Conservation (phyloP, 2,329 filamentous ascomycete species). For the Microcyclosporella mali region DNA sequence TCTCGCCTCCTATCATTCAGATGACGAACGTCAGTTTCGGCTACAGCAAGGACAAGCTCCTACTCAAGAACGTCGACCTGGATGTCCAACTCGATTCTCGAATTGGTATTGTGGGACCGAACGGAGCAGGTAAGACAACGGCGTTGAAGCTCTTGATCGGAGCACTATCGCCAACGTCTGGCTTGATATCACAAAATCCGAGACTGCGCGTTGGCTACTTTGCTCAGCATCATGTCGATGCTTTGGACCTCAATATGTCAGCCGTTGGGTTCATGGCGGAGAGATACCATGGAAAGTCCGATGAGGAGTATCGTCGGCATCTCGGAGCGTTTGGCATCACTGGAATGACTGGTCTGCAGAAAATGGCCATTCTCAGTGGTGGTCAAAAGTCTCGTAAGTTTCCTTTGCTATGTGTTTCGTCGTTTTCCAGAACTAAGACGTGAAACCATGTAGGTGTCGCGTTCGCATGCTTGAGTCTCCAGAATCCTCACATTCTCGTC, state of each 20-base stretch:
- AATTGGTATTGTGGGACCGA: conserved; percentile 98
- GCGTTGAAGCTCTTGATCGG: conserved; percentile 96
- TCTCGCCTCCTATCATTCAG: conserved; percentile 95
- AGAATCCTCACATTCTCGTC: conserved; percentile 93
- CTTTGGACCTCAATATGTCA: conserved; percentile 78
- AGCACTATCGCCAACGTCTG: conserved; percentile 67
- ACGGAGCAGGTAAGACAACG: conserved; percentile 97
- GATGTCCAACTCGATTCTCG: conserved; percentile 97
- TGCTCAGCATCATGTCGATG: conserved; percentile 96
- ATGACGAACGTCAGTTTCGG: conserved; percentile 92
- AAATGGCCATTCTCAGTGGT: conserved; percentile 89
- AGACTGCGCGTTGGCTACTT: conserved; percentile 92
- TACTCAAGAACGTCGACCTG: conserved; percentile 82
- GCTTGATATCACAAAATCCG: conserved; percentile 81
- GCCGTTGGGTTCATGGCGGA: conserved; percentile 96
- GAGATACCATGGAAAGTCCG: conserved; percentile 79
- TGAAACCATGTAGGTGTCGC: conserved; percentile 52
- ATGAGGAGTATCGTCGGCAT: conserved; percentile 94
- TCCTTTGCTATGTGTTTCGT: too few species aligned
- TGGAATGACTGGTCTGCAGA: conserved; percentile 91
- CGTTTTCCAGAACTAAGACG: too few species aligned
- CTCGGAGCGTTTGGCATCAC: conserved; percentile 82
- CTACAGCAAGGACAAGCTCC: conserved; percentile 70
- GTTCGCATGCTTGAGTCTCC: conserved; percentile 90
- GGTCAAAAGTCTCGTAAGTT: conserved; percentile 81